These are phyloP conservation scores for Amauroascus niger DNA, from an alignment of 2,329 filamentous ascomycete species.

Conservation along the genomic window DNA sequence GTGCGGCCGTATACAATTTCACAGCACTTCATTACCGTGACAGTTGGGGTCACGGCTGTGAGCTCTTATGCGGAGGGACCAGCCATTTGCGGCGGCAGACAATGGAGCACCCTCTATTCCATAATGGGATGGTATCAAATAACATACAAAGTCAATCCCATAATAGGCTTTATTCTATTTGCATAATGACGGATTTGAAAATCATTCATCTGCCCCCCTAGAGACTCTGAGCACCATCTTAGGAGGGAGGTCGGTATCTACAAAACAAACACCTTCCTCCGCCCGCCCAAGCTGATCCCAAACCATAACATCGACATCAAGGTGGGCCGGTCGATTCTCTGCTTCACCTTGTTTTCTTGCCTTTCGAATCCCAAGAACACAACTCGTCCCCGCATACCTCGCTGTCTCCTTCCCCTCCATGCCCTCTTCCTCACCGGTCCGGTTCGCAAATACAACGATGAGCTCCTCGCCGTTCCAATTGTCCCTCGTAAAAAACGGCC, in stretches of 20 bases:
- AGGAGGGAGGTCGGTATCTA: slow-evolving; percentile 37
- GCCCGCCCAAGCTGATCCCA: slow-evolving; percentile 40
- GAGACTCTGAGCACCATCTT: slow-evolving; percentile 30
- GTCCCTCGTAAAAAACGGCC: slow-evolving; percentile 37
- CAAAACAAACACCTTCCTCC: slow-evolving; percentile 39
- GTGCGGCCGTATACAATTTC: neutral
- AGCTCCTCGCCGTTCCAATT: slow-evolving; percentile 24
- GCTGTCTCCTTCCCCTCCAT: slow-evolving; percentile 31
- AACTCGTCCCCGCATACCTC: slow-evolving; percentile 42
- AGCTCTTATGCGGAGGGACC: too few species aligned
- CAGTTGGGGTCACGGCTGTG: too few species aligned
- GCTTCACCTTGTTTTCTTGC: slow-evolving; percentile 16
- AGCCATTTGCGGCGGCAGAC: neutral
- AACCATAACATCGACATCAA: slow-evolving; percentile 30
- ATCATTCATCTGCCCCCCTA: slow-evolving; percentile 7
- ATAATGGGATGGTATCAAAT: too few species aligned
- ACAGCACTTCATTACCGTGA: too few species aligned
- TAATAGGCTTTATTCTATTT: too few species aligned
- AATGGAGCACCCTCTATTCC: neutral
- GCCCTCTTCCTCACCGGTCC: slow-evolving; percentile 36
- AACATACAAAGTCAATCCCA: neutral
- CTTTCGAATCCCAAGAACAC: slow-evolving; percentile 31
- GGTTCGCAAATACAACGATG: slow-evolving; percentile 41
- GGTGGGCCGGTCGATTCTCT: neutral
- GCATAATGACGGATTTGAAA: neutral